Evolutionary conservation across 495 filamentous ascomycete genomes (phyloP).

Genomic region (Apiosordaria backusii): DNA sequence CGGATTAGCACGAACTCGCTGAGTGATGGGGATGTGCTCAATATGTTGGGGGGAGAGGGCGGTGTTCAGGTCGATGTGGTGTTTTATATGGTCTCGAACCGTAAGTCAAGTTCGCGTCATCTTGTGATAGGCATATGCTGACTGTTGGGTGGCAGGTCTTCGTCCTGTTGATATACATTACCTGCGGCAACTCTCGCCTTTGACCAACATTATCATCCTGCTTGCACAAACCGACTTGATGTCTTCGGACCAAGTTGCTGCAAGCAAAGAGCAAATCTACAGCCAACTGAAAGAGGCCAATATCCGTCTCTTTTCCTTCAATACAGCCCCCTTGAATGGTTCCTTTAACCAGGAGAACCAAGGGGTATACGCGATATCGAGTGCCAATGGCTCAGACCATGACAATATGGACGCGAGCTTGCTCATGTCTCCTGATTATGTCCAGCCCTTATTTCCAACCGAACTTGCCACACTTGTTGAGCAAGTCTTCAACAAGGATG

Average conservation of each 20-base stretch:
- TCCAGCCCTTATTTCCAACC: constrained; percentile 75
- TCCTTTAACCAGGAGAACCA: constrained; percentile 28
- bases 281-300: constrained; percentile 57
- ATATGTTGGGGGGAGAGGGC: constrained; percentile 77
- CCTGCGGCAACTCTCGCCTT: constrained; percentile 65
- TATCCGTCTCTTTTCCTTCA: constrained; percentile 69
- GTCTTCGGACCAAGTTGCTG: constrained; percentile 54
- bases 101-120: constrained; percentile 23
- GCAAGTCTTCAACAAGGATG: constrained; percentile 73
- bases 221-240: constrained; percentile 75
- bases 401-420: constrained; percentile 94
- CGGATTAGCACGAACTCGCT: constrained; percentile 59
- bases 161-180: constrained; percentile 72
- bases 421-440: constrained; percentile 90
- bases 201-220: constrained; percentile 85
- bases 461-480: constrained; percentile 70
- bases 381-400: constrained; percentile 66
- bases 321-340: constrained; percentile 25
- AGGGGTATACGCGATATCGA: constrained; percentile 77
- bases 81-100: constrained; percentile 65
- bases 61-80: constrained; percentile 87
- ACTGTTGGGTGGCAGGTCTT: constrained; percentile 50
- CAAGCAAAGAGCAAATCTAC: constrained; percentile 59
- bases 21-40: constrained; percentile 70
- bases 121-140: neutral